phyloP scores from a whole-genome alignment of 2,329 filamentous ascomycete species.

The Colletotrichum tanaceti region DNA sequence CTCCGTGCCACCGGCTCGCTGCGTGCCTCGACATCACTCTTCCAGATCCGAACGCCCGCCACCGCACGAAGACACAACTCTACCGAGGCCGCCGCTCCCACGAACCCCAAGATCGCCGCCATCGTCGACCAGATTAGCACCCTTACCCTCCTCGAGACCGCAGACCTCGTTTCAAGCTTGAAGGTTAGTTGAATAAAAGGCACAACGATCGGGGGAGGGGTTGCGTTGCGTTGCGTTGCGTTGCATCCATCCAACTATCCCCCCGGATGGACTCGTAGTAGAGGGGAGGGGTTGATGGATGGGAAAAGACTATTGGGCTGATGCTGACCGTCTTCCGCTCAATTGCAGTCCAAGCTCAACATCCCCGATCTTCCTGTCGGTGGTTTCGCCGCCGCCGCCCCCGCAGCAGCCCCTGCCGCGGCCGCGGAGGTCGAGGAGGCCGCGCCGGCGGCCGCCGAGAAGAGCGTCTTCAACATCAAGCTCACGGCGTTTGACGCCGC shows the following conservation, averaged over 20 bases:
- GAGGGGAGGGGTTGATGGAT: neutral
- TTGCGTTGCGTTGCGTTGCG: neutral
- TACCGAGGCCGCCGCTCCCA: slow-evolving; percentile 73
- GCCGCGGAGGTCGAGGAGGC: slow-evolving; percentile 87
- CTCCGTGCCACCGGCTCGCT: slow-evolving; percentile 63
- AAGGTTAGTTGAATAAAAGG: slow-evolving; percentile 72
- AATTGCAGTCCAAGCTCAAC: slow-evolving; percentile 83
- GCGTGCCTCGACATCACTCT: slow-evolving; percentile 58
- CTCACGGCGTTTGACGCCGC: slow-evolving; percentile 87
- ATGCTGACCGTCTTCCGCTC: slow-evolving; percentile 22
- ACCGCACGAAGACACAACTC: slow-evolving; percentile 85
- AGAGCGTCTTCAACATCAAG: slow-evolving; percentile 96
- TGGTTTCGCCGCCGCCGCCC: slow-evolving; percentile 81
- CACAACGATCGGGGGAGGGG: neutral
- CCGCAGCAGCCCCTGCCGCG: slow-evolving; percentile 64
- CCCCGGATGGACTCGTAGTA: slow-evolving; percentile 8
- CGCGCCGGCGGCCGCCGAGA: slow-evolving; percentile 91
- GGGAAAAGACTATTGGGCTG: slow-evolving; percentile 19
- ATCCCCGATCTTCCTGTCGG: slow-evolving; percentile 98
- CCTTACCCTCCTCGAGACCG: slow-evolving; percentile 97
- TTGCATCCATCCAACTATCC: neutral
- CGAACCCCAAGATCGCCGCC: slow-evolving; percentile 88
- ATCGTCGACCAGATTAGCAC: slow-evolving; percentile 99
- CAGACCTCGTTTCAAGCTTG: slow-evolving; percentile 91
- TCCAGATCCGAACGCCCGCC: slow-evolving; percentile 60